phyloP scores from a whole-genome alignment of 108 stramenopile species.

The Conticribra guillardii region DNA sequence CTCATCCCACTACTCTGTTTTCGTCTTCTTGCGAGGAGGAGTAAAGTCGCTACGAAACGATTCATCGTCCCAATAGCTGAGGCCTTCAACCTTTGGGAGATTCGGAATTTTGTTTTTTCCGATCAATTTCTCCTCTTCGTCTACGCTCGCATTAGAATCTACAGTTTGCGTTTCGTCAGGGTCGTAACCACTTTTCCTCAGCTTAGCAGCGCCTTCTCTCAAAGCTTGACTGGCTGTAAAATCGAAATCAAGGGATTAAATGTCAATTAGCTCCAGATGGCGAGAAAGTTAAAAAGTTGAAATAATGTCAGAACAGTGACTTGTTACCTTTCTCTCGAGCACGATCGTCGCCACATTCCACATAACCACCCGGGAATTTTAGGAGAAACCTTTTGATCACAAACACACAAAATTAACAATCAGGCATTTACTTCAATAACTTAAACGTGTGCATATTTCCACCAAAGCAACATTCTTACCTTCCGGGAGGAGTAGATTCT shows the following conservation, averaged over 20 bases:
- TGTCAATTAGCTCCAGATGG: too few species aligned
- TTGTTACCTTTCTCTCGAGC: slow-evolving; percentile 41
- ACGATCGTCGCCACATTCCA: slow-evolving; percentile 40
- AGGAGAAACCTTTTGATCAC: slow-evolving; percentile 41
- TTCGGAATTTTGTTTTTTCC: slow-evolving; percentile 5
- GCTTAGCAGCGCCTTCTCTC: slow-evolving; percentile 51
- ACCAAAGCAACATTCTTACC: slow-evolving; percentile 9
- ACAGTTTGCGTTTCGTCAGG: too few species aligned
- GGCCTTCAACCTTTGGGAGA: not conserved
- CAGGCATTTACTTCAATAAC: too few species aligned
- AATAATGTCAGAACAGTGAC: too few species aligned
- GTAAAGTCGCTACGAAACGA: not conserved
- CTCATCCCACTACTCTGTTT: slow-evolving; percentile 4
- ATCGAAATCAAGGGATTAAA: too few species aligned
- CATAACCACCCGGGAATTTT: slow-evolving; percentile 30
- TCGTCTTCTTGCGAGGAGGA: slow-evolving; percentile 35
- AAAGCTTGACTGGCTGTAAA: slow-evolving; percentile 43
- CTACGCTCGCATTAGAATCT: not conserved
- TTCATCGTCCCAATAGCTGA: not conserved
- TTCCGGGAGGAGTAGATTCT: slow-evolving; percentile 33
- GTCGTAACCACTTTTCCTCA: slow-evolving; percentile 29
- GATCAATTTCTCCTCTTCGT: not conserved
- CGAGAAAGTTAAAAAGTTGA: too few species aligned
- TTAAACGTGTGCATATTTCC: too few species aligned
- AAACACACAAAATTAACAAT: too few species aligned